Conservation (phyloP, 768 basidiomycete genomes). For the Pisolithus marmoratus region DNA sequence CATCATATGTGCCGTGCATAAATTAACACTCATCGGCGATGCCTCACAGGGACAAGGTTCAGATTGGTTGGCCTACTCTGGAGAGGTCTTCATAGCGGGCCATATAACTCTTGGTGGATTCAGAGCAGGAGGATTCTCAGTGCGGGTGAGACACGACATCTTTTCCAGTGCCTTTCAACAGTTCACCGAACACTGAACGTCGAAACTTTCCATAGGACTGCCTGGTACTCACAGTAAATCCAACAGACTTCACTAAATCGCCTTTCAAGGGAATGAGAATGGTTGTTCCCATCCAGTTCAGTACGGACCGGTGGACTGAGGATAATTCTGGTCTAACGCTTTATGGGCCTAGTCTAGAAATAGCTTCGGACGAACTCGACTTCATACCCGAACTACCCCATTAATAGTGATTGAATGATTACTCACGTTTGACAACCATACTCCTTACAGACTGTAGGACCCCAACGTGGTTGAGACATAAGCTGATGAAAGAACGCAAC, state of each 20-base stretch:
- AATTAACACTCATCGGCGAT: not conserved
- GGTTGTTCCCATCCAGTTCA: conserved; percentile 57
- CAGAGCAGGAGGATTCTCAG: conserved; percentile 55
- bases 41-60: conserved; percentile 50
- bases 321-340: conserved; percentile 21
- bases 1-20: not conserved
- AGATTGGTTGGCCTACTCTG: conserved; percentile 57
- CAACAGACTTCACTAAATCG: conserved; percentile 48
- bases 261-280: conserved; percentile 56
- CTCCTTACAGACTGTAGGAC: too few species aligned
- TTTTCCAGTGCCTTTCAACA: not conserved
- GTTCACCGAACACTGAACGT: not conserved
- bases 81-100: conserved; percentile 51
- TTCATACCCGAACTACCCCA: too few species aligned
- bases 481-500: too few species aligned
- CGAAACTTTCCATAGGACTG: conserved; percentile 46
- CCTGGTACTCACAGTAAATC: conserved; percentile 54
- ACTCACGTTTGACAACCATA: too few species aligned
- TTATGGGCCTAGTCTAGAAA: not conserved
- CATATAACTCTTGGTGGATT: conserved; percentile 55
- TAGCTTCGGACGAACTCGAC: not conserved
- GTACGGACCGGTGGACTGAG: conserved; percentile 54
- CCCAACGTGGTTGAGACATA: too few species aligned
- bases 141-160: conserved; percentile 41
- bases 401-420: too few species aligned